Conservation (phyloP, 306 rosid species). For the Vicia villosa region DNA sequence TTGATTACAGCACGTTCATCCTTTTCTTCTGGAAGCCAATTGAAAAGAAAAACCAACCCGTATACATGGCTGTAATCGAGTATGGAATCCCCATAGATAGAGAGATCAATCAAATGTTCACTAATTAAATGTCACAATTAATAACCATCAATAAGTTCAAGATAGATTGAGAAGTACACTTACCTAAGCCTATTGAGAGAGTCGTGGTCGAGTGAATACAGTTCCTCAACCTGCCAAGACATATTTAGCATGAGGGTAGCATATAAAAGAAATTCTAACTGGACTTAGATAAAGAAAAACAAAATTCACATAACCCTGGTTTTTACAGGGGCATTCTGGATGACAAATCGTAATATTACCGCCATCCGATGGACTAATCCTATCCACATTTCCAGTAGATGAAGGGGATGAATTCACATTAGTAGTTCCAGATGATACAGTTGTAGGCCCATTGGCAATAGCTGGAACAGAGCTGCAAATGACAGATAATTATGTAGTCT, state of each 20-base stretch:
- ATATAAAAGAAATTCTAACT: background rate
- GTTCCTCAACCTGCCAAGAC: constrained; percentile 86
- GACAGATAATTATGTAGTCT: constrained; percentile 33
- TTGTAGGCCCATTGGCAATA: constrained; percentile 57
- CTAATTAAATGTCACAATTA: constrained; percentile 18
- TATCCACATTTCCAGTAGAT: constrained; percentile 48
- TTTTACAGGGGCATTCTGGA: constrained; percentile 4
- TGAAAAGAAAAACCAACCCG: constrained; percentile 97
- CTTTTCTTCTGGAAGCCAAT: constrained; percentile 97
- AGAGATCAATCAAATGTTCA: constrained; percentile 19
- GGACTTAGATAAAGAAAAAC: background rate
- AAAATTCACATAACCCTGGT: background rate
- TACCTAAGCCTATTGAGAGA: constrained; percentile 83
- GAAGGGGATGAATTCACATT: constrained; percentile 42
- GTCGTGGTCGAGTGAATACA: constrained; percentile 84
- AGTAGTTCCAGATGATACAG: constrained; percentile 53
- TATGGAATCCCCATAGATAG: background rate
- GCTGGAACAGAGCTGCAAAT: constrained; percentile 63
- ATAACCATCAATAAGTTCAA: constrained; percentile 32
- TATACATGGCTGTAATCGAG: constrained; percentile 78
- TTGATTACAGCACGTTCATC: constrained; percentile 85
- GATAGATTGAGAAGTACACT: constrained; percentile 26
- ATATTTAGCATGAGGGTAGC: constrained; percentile 35
- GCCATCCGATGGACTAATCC: constrained; percentile 46
- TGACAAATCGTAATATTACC: constrained; percentile 37